These are phyloP conservation scores for Schizophyllum commune DNA, from an alignment of 1,284 basidiomycete species.

Conservation along the genomic window DNA sequence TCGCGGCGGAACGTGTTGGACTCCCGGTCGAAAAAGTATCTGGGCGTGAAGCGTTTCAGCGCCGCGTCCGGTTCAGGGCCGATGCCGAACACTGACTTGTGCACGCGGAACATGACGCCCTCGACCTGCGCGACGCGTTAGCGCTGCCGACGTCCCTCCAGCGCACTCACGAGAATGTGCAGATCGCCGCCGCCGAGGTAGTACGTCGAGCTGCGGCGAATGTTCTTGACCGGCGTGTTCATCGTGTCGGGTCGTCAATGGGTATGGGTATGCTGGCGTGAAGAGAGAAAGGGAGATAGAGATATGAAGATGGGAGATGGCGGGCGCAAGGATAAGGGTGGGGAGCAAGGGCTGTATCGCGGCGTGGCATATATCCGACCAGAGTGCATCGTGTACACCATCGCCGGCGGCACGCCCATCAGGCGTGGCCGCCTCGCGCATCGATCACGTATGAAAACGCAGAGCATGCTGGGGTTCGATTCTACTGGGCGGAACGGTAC, in stretches of 20 bases:
- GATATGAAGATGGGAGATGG: background rate
- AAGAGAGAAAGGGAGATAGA: background rate
- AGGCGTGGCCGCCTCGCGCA: background rate
- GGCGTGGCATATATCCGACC: too few relatives aligned
- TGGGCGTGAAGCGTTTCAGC: slow-evolving; percentile 29
- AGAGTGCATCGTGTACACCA: background rate
- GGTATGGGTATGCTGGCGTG: background rate
- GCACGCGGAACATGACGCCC: slow-evolving; percentile 34
- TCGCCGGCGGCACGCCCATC: background rate
- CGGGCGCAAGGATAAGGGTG: background rate
- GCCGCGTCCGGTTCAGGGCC: background rate
- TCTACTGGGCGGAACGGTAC: background rate
- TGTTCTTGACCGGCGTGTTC: background rate
- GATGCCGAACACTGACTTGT: background rate
- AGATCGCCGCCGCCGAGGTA: slow-evolving; percentile 49
- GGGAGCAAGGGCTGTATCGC: background rate
- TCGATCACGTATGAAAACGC: background rate
- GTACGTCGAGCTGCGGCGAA: slow-evolving; percentile 20
- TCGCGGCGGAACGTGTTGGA: slow-evolving; percentile 42
- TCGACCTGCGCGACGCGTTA: slow-evolving; percentile 31
- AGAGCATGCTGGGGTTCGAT: background rate
- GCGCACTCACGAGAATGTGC: slow-evolving; percentile 16
- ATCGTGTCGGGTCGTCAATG: background rate
- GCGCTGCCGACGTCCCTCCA: background rate
- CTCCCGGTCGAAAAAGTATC: slow-evolving; percentile 60